Base-by-base conservation (phyloP, 768 basidiomycete species). In the Butyriboletus loyo region DNA sequence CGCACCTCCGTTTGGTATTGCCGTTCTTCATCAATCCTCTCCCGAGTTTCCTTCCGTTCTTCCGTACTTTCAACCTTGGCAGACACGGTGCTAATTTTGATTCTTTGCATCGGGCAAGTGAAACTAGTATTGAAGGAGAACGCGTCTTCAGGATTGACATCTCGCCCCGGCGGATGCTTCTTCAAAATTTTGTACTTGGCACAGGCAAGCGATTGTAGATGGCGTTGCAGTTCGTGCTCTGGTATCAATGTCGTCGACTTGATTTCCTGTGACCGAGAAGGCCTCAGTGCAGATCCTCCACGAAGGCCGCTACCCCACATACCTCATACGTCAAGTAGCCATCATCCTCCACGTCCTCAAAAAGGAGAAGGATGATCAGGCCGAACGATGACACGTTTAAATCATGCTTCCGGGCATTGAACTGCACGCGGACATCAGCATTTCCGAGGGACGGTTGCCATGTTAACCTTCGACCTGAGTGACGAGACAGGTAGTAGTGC, bases 151-250 rank as follows among this genome's bases (percentile, higher is more conserved):
- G 75, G 59, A 46, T 84, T 72, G 35, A 99, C 80, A 21, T 98
- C 95, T 37, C 95, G 82, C 9, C 92, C 83, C 36, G 88, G 82
- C 0, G 96, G 97, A 54, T 87, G 85, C 64, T 98, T 98, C 71
- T 86, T 92, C 57, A 99, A 71, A 27, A 99, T 77, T 63, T 94
- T 94, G 75, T 79, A 93, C 67, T 94, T 98, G 10, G 89, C 93
- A 65, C 96, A 98, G 0, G 97, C 95, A 22, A 99, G 78, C 0
- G 96, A 94, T 66, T 99, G 97, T 3, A 99, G 79, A 59, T 93
- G 89, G n/a, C 97, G 87, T 64, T 87, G 84, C 2, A 98, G 78
- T 52, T 98, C 95, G 0, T 55, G 55, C 19, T 92, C 85, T 0
- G 84, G 81, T 50, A 98, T 88, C 15, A 72, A 65, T 0, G 94